phyloP scores from a whole-genome alignment of 1,284 basidiomycete species.

The Agroathelia rolfsii region DNA sequence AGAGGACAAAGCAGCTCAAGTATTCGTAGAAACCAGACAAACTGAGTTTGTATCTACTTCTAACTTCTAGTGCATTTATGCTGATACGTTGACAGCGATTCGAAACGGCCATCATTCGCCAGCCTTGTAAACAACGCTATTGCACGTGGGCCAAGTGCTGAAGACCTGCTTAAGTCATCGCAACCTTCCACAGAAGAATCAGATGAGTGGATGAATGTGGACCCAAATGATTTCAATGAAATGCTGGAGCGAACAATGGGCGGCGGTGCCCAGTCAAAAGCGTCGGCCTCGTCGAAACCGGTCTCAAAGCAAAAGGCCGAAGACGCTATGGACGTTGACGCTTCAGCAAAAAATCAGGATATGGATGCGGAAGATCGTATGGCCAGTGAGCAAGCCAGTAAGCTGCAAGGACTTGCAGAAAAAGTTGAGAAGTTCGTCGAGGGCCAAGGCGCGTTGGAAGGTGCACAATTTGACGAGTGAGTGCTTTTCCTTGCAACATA shows the following conservation, averaged over 20 bases:
- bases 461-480: constrained; percentile 83
- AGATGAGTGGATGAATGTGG: constrained; percentile 67
- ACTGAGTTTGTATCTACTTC: constrained; percentile 45
- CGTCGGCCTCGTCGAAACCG: constrained; percentile 14
- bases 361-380: constrained; percentile 34
- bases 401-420: constrained; percentile 65
- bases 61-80: constrained; percentile 1
- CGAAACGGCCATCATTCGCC: constrained; percentile 64
- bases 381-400: constrained; percentile 55
- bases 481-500: constrained; percentile 19
- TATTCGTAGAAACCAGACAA: constrained; percentile 53
- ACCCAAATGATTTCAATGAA: constrained; percentile 54
- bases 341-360: constrained; percentile 19
- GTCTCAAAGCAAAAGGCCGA: constrained; percentile 12
- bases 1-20: constrained; percentile 59
- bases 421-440: constrained; percentile 85
- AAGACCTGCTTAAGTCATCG: constrained; percentile 10
- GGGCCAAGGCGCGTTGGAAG: constrained; percentile 78
- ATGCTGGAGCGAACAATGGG: constrained; percentile 39
- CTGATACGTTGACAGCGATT: constrained; percentile 30
- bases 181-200: constrained; percentile 54
- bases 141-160: constrained; percentile 22
- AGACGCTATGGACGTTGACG: constrained; percentile 39
- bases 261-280: constrained; percentile 12
- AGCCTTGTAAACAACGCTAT: constrained; percentile 59